These are phyloP conservation scores for Dactylorhiza incarnata DNA, from an alignment of 106 monocot genomes.

Conservation along the genomic window DNA sequence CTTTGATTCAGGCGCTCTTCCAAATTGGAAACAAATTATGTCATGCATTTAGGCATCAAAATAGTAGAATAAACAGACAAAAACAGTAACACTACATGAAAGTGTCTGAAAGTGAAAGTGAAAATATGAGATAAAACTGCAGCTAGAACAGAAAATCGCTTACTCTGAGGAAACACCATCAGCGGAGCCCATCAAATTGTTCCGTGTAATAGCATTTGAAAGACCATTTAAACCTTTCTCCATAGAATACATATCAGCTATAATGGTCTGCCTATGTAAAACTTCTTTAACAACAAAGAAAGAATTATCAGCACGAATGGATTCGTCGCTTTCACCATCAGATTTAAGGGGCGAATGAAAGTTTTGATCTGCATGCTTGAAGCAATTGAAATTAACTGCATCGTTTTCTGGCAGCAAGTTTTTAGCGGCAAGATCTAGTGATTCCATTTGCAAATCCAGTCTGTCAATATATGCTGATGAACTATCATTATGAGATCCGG, in stretches of 20 bases:
- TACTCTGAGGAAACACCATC: slow-evolving; percentile 14
- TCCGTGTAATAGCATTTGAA: slow-evolving; percentile 14
- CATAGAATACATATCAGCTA: slow-evolving; percentile 38
- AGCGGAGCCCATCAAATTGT: slow-evolving; percentile 6
- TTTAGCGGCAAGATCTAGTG: slow-evolving; percentile 20
- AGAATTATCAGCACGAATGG: slow-evolving; percentile 19
- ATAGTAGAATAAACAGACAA: no score
- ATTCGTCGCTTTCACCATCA: slow-evolving; percentile 3
- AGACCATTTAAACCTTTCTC: slow-evolving; percentile 27
- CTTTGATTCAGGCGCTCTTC: no score
- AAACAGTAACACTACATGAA: no score
- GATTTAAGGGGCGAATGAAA: not conserved
- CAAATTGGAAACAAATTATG: no score
- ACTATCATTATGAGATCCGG: slow-evolving; percentile 9
- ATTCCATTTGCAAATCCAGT: slow-evolving; percentile 29
- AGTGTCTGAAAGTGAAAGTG: no score
- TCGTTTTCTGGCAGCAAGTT: not conserved
- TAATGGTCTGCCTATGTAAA: slow-evolving; percentile 33
- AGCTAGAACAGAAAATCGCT: not conserved
- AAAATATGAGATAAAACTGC: no score
- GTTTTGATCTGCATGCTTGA: not conserved
- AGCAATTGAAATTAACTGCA: not conserved
- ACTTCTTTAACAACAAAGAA: slow-evolving; percentile 48
- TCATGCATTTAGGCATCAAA: no score
- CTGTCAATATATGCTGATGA: slow-evolving; percentile 28